A percentile compares a stretch with the other conserved stretches of the same genome.
Conservation (phyloP, 2,329 filamentous ascomycete species). For the Calonectria naviculata region DNA sequence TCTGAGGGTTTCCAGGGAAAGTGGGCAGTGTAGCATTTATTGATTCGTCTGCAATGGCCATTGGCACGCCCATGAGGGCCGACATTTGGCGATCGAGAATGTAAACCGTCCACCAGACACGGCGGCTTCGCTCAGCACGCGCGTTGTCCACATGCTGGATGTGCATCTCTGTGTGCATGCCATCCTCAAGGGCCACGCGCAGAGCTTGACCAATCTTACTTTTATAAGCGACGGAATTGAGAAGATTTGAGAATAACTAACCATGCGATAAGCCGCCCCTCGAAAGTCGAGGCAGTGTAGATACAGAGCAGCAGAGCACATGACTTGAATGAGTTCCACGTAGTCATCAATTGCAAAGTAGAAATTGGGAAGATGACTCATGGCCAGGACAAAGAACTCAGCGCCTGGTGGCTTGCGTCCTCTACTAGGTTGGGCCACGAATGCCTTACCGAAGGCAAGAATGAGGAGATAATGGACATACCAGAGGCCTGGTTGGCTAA, state of each 20-base stretch:
- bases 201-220: conserved; percentile 63
- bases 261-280: conserved; percentile 54
- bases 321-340: conserved; percentile 56
- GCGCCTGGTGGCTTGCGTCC: conserved; percentile 53
- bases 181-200: conserved; percentile 56
- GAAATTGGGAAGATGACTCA: conserved; percentile 53
- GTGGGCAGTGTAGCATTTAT: conserved; percentile 51
- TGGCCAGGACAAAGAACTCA: conserved; percentile 54
- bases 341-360: conserved; percentile 51
- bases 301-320: conserved; percentile 61
- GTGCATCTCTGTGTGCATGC: conserved; percentile 62
- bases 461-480: conserved; percentile 63
- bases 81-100: conserved; percentile 62
- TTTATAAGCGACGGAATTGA: too few relatives aligned
- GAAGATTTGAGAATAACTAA: conserved; percentile 34
- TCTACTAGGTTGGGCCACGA: conserved; percentile 43
- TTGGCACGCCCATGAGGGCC: conserved; percentile 60
- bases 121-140: conserved; percentile 55
- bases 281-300: conserved; percentile 60
- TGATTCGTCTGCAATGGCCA: conserved; percentile 59
- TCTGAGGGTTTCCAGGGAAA: conserved; percentile 32
- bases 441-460: conserved; percentile 64
- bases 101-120: conserved; percentile 64
- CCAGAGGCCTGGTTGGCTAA: conserved; percentile 49
- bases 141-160: conserved; percentile 49